Evolutionary conservation across 306 rosid species (phyloP).

Genomic region (Carpinus viminea): DNA sequence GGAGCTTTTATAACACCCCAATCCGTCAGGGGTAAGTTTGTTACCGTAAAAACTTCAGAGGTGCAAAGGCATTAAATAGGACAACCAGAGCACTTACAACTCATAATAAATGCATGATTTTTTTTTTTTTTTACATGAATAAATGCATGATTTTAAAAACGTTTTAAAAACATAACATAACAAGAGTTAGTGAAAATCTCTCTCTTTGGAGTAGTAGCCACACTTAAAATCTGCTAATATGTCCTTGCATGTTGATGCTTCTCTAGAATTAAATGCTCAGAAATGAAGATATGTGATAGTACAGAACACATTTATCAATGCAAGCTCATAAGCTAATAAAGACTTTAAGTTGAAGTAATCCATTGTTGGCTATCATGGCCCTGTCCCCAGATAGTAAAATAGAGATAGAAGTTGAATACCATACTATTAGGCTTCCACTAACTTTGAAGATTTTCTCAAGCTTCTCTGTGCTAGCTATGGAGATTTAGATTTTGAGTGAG

Average conservation of each 20-base stretch:
- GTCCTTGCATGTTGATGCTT: background rate
- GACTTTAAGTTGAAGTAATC: background rate
- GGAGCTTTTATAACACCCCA: background rate
- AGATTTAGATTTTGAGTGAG: background rate
- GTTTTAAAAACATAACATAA: no score
- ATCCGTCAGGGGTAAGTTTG: no score
- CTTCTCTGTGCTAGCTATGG: constrained; percentile 1
- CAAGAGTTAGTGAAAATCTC: background rate
- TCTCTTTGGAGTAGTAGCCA: background rate
- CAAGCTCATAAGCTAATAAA: background rate
- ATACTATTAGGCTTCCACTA: background rate
- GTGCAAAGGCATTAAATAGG: no score
- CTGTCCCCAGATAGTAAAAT: background rate
- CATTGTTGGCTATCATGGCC: background rate
- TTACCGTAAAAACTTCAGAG: no score
- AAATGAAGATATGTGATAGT: background rate
- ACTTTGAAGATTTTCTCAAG: background rate
- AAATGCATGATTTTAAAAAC: no score
- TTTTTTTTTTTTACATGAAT: no score
- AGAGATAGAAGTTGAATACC: background rate
- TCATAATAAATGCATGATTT: no score
- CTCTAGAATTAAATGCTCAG: background rate
- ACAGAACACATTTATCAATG: background rate
- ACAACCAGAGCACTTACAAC: no score
- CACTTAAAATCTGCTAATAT: background rate